Percentiles rank a stretch among this genome's conserved stretches.
These are phyloP conservation scores for Kodamaea derodonti DNA, from an alignment of 1,139 yeast genomes.

Conservation along the genomic window DNA sequence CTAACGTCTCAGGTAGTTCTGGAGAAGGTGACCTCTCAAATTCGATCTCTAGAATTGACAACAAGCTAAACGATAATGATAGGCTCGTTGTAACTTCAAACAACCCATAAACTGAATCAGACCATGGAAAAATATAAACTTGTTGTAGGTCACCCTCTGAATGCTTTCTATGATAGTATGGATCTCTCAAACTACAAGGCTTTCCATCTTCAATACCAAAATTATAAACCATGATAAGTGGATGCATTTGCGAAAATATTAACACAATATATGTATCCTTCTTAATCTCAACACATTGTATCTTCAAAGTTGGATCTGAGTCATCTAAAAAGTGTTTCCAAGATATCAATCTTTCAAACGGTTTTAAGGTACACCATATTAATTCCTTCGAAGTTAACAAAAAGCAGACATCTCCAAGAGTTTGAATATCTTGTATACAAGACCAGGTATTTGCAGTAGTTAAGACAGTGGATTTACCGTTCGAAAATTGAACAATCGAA, in stretches of 20 bases:
- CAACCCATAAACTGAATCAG: constrained; percentile 10
- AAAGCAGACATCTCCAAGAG: constrained; percentile 30
- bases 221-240: constrained; percentile 39
- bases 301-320: constrained; percentile 51
- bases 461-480: constrained; percentile 22
- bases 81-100: constrained; percentile 18
- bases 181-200: constrained; percentile 41
- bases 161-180: constrained; percentile 20
- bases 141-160: constrained; percentile 14
- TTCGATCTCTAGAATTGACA: neutral
- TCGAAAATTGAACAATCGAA: constrained; percentile 30
- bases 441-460: constrained; percentile 60
- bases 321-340: constrained; percentile 67
- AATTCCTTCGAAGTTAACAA: constrained; percentile 61
- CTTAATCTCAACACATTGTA: constrained; percentile 25
- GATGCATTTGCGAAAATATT: constrained; percentile 39
- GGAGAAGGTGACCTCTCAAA: no score
- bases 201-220: constrained; percentile 36
- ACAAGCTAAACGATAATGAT: constrained; percentile 10
- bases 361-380: constrained; percentile 39
- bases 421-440: constrained; percentile 40
- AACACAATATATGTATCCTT: constrained; percentile 27
- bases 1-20: neutral
- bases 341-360: constrained; percentile 44
- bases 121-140: constrained; percentile 7